Percentiles rank a stretch among this genome's conserved stretches.
These are phyloP conservation scores for Xylariales sp. DNA, from an alignment of 2,329 filamentous ascomycete species.

Conservation along the genomic window DNA sequence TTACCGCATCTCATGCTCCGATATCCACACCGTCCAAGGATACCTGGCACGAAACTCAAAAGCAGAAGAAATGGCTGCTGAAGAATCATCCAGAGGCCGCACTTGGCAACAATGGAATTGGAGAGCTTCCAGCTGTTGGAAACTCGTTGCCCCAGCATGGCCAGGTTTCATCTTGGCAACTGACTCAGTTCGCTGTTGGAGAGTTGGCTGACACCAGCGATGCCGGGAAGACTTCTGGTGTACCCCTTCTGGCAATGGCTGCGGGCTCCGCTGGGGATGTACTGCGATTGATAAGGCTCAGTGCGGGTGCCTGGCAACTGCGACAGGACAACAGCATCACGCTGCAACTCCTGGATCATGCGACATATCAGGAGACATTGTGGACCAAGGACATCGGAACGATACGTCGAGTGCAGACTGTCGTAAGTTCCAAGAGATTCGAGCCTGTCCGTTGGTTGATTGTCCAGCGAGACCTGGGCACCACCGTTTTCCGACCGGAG, in stretches of 20 bases:
- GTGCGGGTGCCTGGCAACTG: constrained; percentile 53
- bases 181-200: constrained; percentile 51
- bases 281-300: constrained; percentile 49
- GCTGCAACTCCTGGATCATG: constrained; percentile 41
- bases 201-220: constrained; percentile 41
- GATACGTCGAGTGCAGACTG: constrained; percentile 48
- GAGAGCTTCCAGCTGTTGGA: constrained; percentile 19
- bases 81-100: constrained; percentile 47
- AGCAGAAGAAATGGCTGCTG: constrained; percentile 42
- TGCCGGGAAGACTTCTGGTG: constrained; percentile 18
- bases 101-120: constrained; percentile 21
- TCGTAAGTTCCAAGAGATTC: constrained; percentile 31
- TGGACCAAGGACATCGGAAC: constrained; percentile 51
- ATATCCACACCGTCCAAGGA: constrained; percentile 8
- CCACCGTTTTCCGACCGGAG: constrained; percentile 47
- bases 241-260: constrained; percentile 40
- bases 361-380: constrained; percentile 39
- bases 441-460: constrained; percentile 45
- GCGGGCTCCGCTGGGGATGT: constrained; percentile 55
- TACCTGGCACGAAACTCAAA: constrained; percentile 19
- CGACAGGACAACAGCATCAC: constrained; percentile 36
- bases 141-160: constrained; percentile 9
- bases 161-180: constrained; percentile 10
- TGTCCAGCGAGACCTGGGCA: constrained; percentile 48
- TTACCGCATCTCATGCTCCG: constrained; percentile 11